Conservation (phyloP, 2,329 filamentous ascomycete species). For the Aspergillus melleus region DNA sequence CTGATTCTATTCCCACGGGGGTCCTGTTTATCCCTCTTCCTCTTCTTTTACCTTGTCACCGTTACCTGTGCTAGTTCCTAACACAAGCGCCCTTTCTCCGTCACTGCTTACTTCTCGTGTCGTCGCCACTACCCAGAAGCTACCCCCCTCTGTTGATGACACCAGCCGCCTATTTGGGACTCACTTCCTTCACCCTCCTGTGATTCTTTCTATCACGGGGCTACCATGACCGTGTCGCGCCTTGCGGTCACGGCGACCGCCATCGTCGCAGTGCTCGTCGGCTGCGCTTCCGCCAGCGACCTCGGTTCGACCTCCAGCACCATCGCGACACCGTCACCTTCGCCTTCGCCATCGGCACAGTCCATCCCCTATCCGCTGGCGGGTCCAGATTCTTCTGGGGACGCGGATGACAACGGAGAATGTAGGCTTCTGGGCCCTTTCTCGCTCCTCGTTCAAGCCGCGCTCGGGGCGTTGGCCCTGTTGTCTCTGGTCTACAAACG, state of each 20-base stretch:
- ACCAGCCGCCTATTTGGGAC: neutral
- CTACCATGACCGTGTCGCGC: neutral
- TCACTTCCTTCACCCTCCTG: neutral
- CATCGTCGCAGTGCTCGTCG: slow-evolving; percentile 11
- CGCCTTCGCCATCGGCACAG: slow-evolving; percentile 9
- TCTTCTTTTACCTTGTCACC: neutral
- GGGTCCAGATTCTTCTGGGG: slow-evolving; percentile 28
- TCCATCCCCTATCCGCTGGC: slow-evolving; percentile 18
- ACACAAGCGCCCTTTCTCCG: neutral
- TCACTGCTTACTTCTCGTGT: neutral
- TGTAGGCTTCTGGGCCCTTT: slow-evolving; percentile 88
- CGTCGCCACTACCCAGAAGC: neutral
- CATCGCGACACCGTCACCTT: slow-evolving; percentile 20
- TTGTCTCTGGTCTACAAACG: slow-evolving; percentile 89
- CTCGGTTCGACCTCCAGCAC: slow-evolving; percentile 15
- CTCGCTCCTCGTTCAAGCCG: slow-evolving; percentile 84
- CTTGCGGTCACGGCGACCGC: slow-evolving; percentile 2
- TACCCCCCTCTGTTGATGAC: neutral
- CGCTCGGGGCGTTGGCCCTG: slow-evolving; percentile 79
- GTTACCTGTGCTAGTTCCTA: neutral
- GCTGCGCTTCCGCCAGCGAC: slow-evolving; percentile 13
- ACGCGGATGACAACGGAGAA: slow-evolving; percentile 64
- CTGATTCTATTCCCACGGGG: neutral
- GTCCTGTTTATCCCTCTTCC: neutral
- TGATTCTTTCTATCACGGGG: neutral